These are phyloP conservation scores for Cordyceps pruinosa DNA, from an alignment of 2,329 filamentous ascomycete genomes.

Conservation along the genomic window DNA sequence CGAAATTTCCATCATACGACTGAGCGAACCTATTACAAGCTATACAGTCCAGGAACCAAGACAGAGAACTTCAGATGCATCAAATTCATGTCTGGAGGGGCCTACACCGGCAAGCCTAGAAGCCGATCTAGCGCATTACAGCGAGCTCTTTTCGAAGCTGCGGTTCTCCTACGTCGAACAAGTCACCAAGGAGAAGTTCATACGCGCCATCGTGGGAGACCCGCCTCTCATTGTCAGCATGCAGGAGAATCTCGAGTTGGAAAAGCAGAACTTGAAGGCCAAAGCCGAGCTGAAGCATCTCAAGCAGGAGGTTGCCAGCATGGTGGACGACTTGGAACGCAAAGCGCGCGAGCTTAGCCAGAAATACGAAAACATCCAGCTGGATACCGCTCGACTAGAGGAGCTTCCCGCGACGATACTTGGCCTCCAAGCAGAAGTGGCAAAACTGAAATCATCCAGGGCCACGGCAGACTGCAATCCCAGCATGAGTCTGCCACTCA, in stretches of 20 bases:
- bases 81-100: conserved; percentile 55
- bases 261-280: conserved; percentile 57
- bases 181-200: conserved; percentile 96
- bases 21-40: conserved; percentile 66
- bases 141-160: conserved; percentile 90
- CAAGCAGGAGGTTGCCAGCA: conserved; percentile 69
- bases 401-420: conserved; percentile 45
- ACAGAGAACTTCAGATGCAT: conserved; percentile 66
- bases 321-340: conserved; percentile 65
- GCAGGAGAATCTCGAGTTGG: conserved; percentile 73
- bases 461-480: conserved; percentile 29
- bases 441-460: conserved; percentile 36
- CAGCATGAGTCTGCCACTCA: conserved; percentile 48
- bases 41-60: conserved; percentile 32
- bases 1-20: conserved; percentile 66
- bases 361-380: conserved; percentile 43
- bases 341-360: conserved; percentile 52
- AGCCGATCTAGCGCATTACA: conserved; percentile 83
- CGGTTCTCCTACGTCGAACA: conserved; percentile 97
- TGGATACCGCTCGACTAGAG: conserved; percentile 41
- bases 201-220: conserved; percentile 85
- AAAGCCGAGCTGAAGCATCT: conserved; percentile 73
- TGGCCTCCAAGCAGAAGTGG: conserved; percentile 42
- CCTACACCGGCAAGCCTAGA: conserved; percentile 70
- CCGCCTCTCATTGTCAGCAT: conserved; percentile 78